Evolutionary conservation across 352 stramenopile species (phyloP).

Genomic region (Globisporangium iwayamae): DNA sequence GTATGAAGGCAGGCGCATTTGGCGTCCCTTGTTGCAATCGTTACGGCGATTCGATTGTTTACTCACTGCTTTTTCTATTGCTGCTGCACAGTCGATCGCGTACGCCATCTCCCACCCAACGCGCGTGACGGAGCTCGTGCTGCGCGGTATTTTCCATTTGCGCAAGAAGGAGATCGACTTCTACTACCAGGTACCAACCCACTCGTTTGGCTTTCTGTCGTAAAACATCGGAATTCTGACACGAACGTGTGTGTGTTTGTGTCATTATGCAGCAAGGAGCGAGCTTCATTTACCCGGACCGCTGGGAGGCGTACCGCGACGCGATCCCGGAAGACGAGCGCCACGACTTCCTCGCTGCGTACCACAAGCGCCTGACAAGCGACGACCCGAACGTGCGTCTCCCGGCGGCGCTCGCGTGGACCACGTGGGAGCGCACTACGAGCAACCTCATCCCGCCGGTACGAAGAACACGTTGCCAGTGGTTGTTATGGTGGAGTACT

Average conservation of each 20-base stretch:
- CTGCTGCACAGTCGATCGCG: constrained; percentile 50
- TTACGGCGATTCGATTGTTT: no score
- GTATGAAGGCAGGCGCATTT: background rate
- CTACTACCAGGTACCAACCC: constrained; percentile 76
- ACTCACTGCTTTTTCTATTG: no score
- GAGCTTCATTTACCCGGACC: constrained; percentile 90
- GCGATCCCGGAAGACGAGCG: constrained; percentile 86
- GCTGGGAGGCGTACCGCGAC: constrained; percentile 87
- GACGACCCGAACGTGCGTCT: constrained; percentile 82
- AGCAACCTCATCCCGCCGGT: constrained; percentile 78
- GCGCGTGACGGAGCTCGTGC: constrained; percentile 82
- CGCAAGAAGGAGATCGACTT: constrained; percentile 91
- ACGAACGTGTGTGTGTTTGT: background rate
- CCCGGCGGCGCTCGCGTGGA: constrained; percentile 86
- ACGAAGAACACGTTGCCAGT: constrained; percentile 8
- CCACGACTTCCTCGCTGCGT: constrained; percentile 79
- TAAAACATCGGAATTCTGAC: background rate
- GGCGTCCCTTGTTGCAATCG: no score
- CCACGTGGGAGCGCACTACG: constrained; percentile 88
- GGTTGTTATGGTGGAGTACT: background rate
- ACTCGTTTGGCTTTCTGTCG: background rate
- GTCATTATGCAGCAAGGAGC: constrained; percentile 41
- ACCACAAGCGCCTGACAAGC: constrained; percentile 85
- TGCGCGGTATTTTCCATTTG: constrained; percentile 92
- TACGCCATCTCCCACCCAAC: constrained; percentile 90